A percentile compares a stretch with the other conserved stretches of the same genome.
These are phyloP conservation scores for Cichorium intybus DNA, from an alignment of 140 eudicot species.

Conservation along the genomic window DNA sequence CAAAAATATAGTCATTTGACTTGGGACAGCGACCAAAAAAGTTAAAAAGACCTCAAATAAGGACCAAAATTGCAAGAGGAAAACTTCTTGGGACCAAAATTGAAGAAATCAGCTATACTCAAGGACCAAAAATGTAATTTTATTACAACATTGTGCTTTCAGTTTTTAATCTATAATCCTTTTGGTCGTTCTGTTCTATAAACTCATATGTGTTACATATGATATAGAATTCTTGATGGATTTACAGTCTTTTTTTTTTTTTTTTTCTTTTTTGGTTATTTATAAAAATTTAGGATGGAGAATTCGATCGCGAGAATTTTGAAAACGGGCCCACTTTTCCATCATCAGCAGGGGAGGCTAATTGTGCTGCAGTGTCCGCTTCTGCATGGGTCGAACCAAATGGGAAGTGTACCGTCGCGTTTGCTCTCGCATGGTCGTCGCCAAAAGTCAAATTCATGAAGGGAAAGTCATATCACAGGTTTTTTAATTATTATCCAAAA, in stretches of 20 bases:
- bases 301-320: conserved; percentile 79
- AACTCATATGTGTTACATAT: too few species aligned
- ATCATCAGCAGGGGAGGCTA: conserved; percentile 88
- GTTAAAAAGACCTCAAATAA: too few species aligned
- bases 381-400: conserved; percentile 96
- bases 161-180: too few species aligned
- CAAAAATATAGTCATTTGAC: too few species aligned
- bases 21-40: too few species aligned
- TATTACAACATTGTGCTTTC: too few species aligned
- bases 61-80: too few species aligned
- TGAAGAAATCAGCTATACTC: too few species aligned
- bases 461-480: conserved; percentile 91
- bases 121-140: too few species aligned
- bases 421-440: conserved; percentile 89
- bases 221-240: too few species aligned
- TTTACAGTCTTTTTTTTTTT: neutral
- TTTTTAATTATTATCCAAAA: neutral
- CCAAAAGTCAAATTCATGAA: conserved; percentile 89
- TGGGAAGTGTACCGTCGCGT: conserved; percentile 88
- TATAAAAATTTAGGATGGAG: conserved; percentile 57
- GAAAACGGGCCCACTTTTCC: conserved; percentile 77
- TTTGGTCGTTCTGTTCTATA: too few species aligned
- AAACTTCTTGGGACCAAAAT: too few species aligned
- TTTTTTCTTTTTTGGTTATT: neutral
- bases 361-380: conserved; percentile 93